Evolutionary conservation across 2,329 filamentous ascomycete genomes (phyloP).

Genomic region (Aureobasidium namibiae): DNA sequence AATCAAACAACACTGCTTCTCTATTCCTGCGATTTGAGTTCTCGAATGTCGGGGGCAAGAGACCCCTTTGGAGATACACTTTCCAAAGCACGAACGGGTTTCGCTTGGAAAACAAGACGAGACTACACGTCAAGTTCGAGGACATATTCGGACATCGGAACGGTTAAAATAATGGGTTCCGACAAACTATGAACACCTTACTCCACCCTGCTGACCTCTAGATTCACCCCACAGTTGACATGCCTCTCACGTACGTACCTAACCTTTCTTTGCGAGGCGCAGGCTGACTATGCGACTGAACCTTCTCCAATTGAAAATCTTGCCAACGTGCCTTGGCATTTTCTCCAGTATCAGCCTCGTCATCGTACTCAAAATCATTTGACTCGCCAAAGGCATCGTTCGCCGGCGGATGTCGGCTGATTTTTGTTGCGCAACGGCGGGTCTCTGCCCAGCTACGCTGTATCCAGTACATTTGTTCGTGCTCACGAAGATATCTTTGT

Average conservation of each 20-base stretch:
- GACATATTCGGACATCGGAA: not conserved
- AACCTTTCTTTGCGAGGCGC: not conserved
- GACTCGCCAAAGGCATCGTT: slow-evolving; percentile 12
- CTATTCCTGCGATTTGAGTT: not conserved
- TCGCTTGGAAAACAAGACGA: not conserved
- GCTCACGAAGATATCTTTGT: slow-evolving; percentile 46
- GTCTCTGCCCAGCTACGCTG: slow-evolving; percentile 15
- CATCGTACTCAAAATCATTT: slow-evolving; percentile 14
- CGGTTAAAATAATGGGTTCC: not conserved
- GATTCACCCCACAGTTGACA: not conserved
- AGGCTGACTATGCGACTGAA: slow-evolving; percentile 1
- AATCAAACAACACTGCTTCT: not conserved
- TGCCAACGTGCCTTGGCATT: slow-evolving; percentile 14
- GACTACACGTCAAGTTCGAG: not conserved
- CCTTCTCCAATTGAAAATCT: slow-evolving; percentile 12
- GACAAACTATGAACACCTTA: not conserved
- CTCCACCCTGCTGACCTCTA: not conserved
- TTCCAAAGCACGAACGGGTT: not conserved
- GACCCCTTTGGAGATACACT: not conserved
- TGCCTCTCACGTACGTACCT: not conserved
- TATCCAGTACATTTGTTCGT: slow-evolving; percentile 25
- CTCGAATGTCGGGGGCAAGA: not conserved
- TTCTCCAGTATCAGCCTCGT: slow-evolving; percentile 14
- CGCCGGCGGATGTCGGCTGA: slow-evolving; percentile 8
- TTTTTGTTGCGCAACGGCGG: not conserved